Conservation (phyloP, 2,329 filamentous ascomycete genomes). For the Coniochaeta pulveracea region DNA sequence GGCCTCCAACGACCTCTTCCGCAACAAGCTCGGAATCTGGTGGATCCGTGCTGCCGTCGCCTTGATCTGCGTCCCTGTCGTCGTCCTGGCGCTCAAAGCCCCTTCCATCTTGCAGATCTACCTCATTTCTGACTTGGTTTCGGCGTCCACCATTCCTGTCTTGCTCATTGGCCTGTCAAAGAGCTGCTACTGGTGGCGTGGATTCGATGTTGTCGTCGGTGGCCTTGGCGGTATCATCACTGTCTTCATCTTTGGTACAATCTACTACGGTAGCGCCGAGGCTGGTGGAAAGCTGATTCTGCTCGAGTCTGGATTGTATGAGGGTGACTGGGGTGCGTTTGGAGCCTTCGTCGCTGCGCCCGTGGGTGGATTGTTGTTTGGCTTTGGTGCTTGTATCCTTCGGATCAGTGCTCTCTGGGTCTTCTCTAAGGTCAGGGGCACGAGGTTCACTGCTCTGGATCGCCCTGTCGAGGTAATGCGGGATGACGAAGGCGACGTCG, state of each 20-base stretch:
- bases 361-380: slow-evolving; percentile 63
- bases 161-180: slow-evolving; percentile 62
- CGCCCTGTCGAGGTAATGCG: slow-evolving; percentile 24
- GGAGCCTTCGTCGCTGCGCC: slow-evolving; percentile 75
- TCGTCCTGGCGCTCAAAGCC: slow-evolving; percentile 63
- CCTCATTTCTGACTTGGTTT: slow-evolving; percentile 70
- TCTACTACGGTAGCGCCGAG: slow-evolving; percentile 61
- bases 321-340: slow-evolving; percentile 70
- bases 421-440: slow-evolving; percentile 43
- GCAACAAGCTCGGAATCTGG: slow-evolving; percentile 69
- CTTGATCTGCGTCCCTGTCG: slow-evolving; percentile 60
- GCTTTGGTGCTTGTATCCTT: slow-evolving; percentile 47
- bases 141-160: slow-evolving; percentile 64
- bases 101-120: slow-evolving; percentile 72
- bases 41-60: slow-evolving; percentile 60
- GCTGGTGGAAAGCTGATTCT: slow-evolving; percentile 58
- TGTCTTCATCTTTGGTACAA: slow-evolving; percentile 70
- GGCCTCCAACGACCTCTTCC: slow-evolving; percentile 74
- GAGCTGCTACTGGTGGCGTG: slow-evolving; percentile 60
- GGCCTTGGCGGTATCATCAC: slow-evolving; percentile 67
- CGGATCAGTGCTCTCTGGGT: slow-evolving; percentile 49
- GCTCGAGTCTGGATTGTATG: slow-evolving; percentile 63
- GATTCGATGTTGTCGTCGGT: slow-evolving; percentile 70
- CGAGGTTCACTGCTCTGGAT: slow-evolving; percentile 58
- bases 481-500: slow-evolving; percentile 5